A percentile compares a stretch with the other conserved stretches of the same genome.
Evolutionary conservation across 352 stramenopile genomes (phyloP).

Genomic region (Phytophthora ramorum): DNA sequence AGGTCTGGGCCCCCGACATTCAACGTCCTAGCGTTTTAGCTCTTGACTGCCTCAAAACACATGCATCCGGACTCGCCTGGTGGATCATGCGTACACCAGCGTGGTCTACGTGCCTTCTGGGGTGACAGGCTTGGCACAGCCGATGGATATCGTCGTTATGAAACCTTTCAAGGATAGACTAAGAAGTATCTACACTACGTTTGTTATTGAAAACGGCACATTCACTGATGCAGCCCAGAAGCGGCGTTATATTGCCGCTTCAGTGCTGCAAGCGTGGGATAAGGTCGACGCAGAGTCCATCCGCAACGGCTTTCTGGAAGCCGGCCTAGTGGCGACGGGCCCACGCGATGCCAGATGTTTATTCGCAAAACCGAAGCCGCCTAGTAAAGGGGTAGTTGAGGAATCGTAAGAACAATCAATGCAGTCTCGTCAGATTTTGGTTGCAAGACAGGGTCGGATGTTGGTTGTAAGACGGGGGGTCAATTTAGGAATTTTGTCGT

Average conservation of each 20-base stretch:
- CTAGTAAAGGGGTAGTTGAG: slow-evolving; percentile 1
- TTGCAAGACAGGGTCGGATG: too few species aligned
- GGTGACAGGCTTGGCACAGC: not conserved
- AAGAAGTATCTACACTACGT: not conserved
- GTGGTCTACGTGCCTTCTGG: slow-evolving; percentile 4
- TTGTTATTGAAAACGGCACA: slow-evolving; percentile 2
- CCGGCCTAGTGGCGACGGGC: not conserved
- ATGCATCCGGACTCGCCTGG: slow-evolving; percentile 1
- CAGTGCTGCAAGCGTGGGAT: slow-evolving; percentile 1
- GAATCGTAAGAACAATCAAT: not conserved
- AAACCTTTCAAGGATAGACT: too few species aligned
- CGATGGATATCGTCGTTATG: slow-evolving; percentile 3
- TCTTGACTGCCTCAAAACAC: not conserved
- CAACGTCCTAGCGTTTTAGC: not conserved
- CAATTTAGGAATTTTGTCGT: too few species aligned
- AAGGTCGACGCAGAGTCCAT: not conserved
- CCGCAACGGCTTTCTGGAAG: slow-evolving; percentile 3
- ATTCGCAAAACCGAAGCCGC: not conserved
- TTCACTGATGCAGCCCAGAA: not conserved
- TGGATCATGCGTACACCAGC: slow-evolving; percentile 2
- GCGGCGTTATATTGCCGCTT: not conserved
- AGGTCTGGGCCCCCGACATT: not conserved
- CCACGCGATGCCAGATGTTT: not conserved
- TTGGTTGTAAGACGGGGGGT: too few species aligned
- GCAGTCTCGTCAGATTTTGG: too few species aligned